phyloP scores from a whole-genome alignment of 768 basidiomycete genomes.

The Sporobolomyces roseus region DNA sequence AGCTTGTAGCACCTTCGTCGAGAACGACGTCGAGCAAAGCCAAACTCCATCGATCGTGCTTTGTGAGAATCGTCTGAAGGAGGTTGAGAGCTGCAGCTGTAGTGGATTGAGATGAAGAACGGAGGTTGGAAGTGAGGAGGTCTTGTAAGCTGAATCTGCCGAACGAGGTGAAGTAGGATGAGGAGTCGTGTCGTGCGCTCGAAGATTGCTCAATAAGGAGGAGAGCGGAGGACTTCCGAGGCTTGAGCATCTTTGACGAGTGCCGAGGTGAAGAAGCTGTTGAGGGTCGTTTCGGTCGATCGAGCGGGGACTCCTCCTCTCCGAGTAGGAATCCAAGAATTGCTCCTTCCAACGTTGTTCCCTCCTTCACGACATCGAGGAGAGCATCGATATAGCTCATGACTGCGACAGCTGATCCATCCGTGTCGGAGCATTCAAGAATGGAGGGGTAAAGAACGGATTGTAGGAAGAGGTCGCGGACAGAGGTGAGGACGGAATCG shows the following conservation, averaged over 20 bases:
- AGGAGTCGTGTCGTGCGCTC: background rate
- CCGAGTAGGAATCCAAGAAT: slow-evolving; percentile 75
- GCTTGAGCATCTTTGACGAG: slow-evolving; percentile 43
- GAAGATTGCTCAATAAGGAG: slow-evolving; percentile 78
- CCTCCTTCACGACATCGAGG: slow-evolving; percentile 67
- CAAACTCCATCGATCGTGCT: slow-evolving; percentile 62
- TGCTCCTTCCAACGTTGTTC: slow-evolving; percentile 61
- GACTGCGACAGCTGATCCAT: slow-evolving; percentile 94
- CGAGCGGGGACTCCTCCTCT: slow-evolving; percentile 61
- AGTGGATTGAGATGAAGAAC: slow-evolving; percentile 63
- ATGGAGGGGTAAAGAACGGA: slow-evolving; percentile 90
- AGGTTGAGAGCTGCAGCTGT: slow-evolving; percentile 75
- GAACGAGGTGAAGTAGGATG: slow-evolving; percentile 71
- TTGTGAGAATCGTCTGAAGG: slow-evolving; percentile 66
- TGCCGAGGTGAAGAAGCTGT: background rate
- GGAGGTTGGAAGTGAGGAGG: slow-evolving; percentile 71
- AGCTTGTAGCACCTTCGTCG: slow-evolving; percentile 66
- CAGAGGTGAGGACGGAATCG: slow-evolving; percentile 73
- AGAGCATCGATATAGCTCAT: slow-evolving; percentile 91
- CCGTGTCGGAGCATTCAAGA: slow-evolving; percentile 81
- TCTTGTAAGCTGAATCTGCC: slow-evolving; percentile 90
- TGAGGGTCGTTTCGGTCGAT: slow-evolving; percentile 3
- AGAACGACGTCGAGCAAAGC: slow-evolving; percentile 68
- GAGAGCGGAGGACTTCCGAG: slow-evolving; percentile 85
- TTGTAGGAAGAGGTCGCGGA: slow-evolving; percentile 81